Percentiles rank a stretch among this genome's conserved stretches.
These are phyloP conservation scores for Penicillium salamii DNA, from an alignment of 495 filamentous ascomycete species.

Conservation along the genomic window DNA sequence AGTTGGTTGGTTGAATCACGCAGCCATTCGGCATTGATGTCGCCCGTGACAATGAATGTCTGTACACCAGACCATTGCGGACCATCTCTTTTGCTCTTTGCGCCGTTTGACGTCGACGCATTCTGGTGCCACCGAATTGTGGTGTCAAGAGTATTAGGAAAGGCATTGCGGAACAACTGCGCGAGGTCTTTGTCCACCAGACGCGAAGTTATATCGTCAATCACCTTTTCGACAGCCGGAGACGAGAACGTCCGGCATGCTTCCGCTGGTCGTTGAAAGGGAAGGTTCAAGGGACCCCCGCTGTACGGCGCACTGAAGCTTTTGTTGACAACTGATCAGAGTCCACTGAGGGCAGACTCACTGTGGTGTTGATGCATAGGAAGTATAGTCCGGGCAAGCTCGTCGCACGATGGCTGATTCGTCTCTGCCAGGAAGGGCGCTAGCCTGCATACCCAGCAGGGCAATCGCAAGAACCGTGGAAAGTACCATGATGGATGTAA, in stretches of 20 bases:
- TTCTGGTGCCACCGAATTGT: constrained; percentile 78
- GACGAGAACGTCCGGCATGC: constrained; percentile 89
- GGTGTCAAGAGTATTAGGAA: constrained; percentile 91
- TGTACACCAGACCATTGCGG: constrained; percentile 78
- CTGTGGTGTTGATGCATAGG: constrained; percentile 46
- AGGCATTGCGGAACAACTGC: constrained; percentile 94
- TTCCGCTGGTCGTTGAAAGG: constrained; percentile 80
- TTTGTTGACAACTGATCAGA: background rate
- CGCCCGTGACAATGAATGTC: constrained; percentile 96
- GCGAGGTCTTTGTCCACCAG: constrained; percentile 89
- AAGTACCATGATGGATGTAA: constrained; percentile 13
- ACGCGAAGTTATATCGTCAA: constrained; percentile 70
- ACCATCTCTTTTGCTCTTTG: constrained; percentile 45
- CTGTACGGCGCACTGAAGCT: constrained; percentile 66
- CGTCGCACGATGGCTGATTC: constrained; percentile 33
- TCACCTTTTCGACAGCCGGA: constrained; percentile 80
- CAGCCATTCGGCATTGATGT: constrained; percentile 98
- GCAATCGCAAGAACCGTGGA: constrained; percentile 25
- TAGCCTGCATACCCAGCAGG: constrained; percentile 23
- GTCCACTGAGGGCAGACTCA: constrained; percentile 20
- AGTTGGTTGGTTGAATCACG: constrained; percentile 97
- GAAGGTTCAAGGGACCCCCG: constrained; percentile 72
- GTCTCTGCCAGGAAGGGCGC: constrained; percentile 25
- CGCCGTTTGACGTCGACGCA: constrained; percentile 32
- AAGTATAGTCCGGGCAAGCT: constrained; percentile 51